A percentile compares a stretch with the other conserved stretches of the same genome.
Conservation (phyloP, 2,329 filamentous ascomycete species). For the Orbilia brochopaga region DNA sequence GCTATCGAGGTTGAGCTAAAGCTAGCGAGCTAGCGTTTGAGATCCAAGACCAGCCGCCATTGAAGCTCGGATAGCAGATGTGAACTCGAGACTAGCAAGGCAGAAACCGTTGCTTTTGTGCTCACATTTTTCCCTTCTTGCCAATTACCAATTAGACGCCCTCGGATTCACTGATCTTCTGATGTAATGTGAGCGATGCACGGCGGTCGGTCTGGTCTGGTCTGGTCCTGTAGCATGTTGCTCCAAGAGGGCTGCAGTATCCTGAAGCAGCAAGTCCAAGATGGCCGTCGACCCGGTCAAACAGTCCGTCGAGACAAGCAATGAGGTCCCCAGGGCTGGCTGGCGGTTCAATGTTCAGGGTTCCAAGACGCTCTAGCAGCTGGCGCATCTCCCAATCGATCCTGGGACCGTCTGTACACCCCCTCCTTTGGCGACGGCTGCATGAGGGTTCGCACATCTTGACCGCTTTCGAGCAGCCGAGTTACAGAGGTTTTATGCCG, state of each 20-base stretch:
- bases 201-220: background rate
- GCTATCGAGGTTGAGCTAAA: too few species aligned
- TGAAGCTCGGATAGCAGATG: too few species aligned
- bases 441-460: constrained; percentile 27
- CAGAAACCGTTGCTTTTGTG: too few species aligned
- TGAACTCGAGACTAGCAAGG: too few species aligned
- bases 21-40: too few species aligned
- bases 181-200: too few species aligned
- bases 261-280: constrained; percentile 49
- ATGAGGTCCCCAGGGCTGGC: background rate
- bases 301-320: constrained; percentile 9
- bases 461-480: constrained; percentile 11
- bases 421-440: constrained; percentile 22
- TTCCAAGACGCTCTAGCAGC: background rate
- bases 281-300: constrained; percentile 11
- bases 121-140: too few species aligned
- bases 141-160: too few species aligned
- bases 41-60: too few species aligned
- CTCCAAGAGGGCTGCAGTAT: constrained; percentile 4
- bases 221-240: background rate
- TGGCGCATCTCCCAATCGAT: constrained; percentile 5
- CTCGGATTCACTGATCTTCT: too few species aligned
- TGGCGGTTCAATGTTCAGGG: background rate
- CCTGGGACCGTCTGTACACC: constrained; percentile 20
- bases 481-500: constrained; percentile 4